Conservation (phyloP, 164 flowering plant species). For the Vitis rotundifolia region DNA sequence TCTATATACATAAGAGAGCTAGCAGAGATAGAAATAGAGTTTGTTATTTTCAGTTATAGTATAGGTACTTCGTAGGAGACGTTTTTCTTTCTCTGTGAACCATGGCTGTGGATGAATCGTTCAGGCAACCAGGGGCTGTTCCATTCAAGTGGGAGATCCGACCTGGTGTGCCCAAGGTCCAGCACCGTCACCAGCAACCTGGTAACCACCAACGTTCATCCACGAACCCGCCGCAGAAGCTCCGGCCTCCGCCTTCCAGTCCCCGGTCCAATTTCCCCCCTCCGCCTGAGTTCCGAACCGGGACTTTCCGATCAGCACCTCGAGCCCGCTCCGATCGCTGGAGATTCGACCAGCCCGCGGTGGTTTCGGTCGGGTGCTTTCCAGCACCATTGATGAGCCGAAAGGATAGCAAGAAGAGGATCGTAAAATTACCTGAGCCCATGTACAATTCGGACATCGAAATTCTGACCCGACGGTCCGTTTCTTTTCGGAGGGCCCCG, state of each 20-base stretch:
- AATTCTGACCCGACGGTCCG: conserved; percentile 45
- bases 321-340: conserved; percentile 35
- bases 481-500: conserved; percentile 42
- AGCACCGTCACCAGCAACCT: neutral
- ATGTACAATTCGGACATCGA: conserved; percentile 38
- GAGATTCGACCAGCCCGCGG: conserved; percentile 15
- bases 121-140: conserved; percentile 59
- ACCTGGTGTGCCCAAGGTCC: conserved; percentile 69
- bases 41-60: neutral
- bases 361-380: conserved; percentile 42
- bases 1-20: neutral
- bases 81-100: neutral
- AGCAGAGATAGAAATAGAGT: neutral
- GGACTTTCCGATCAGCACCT: conserved; percentile 33
- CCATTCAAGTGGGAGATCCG: conserved; percentile 86
- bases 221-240: conserved; percentile 23
- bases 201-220: conserved; percentile 8
- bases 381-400: conserved; percentile 25
- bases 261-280: conserved; percentile 18
- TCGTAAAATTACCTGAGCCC: conserved; percentile 13
- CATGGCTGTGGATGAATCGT: conserved; percentile 52
- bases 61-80: too few species aligned
- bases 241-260: conserved; percentile 49
- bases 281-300: conserved; percentile 25
- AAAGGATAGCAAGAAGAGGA: conserved; percentile 21